Evolutionary conservation across 2,329 filamentous ascomycete species (phyloP).

Genomic region (Aspergillus texensis): DNA sequence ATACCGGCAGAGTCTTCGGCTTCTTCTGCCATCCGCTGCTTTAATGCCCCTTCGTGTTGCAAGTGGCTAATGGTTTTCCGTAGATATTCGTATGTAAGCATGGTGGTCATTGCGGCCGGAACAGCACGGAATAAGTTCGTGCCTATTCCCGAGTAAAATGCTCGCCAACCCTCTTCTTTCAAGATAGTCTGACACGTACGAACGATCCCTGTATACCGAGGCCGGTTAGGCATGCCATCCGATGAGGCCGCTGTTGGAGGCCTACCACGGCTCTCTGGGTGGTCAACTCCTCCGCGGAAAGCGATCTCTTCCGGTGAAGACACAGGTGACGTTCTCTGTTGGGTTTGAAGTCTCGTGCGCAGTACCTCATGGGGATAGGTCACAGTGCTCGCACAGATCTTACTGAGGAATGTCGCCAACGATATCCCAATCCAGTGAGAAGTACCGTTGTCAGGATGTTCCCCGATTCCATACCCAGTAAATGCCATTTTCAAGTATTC

Average conservation of each 20-base stretch:
- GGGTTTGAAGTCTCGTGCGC: conserved; percentile 89
- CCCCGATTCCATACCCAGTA: conserved; percentile 86
- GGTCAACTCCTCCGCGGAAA: conserved; percentile 45
- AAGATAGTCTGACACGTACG: conserved; percentile 84
- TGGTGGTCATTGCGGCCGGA: conserved; percentile 93
- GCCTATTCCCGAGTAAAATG: conserved; percentile 95
- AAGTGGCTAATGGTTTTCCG: conserved; percentile 56
- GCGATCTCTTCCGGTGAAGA: conserved; percentile 55
- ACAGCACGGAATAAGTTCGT: conserved; percentile 97
- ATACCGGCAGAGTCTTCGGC: conserved; percentile 20
- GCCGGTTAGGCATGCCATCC: conserved; percentile 59
- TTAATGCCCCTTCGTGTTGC: conserved; percentile 54
- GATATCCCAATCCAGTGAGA: conserved; percentile 83
- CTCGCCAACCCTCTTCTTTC: conserved; percentile 88
- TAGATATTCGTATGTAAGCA: conserved; percentile 91
- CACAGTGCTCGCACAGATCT: conserved; percentile 88
- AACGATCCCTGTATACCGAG: conserved; percentile 74
- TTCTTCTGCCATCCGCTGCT: conserved; percentile 28
- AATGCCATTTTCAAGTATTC: conserved; percentile 90
- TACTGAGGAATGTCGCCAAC: conserved; percentile 87
- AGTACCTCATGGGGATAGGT: conserved; percentile 98
- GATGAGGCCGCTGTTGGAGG: conserved; percentile 51
- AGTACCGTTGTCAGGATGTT: conserved; percentile 61
- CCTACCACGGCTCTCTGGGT: conserved; percentile 49
- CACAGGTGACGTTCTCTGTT: conserved; percentile 66